phyloP scores from a whole-genome alignment of 1,284 basidiomycete genomes.

The Sphaerobolus stellatus region DNA sequence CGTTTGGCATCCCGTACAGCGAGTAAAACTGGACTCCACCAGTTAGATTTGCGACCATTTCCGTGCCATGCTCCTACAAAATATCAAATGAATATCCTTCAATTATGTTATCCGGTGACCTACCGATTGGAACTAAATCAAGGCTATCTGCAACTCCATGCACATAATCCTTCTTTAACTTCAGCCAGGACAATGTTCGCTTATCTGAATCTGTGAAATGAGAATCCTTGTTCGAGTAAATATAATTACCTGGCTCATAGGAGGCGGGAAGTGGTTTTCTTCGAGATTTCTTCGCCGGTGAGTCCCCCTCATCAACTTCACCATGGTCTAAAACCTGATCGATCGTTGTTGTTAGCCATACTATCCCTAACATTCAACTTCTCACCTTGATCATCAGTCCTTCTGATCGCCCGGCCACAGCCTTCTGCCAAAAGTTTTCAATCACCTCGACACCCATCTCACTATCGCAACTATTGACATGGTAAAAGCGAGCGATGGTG shows the following conservation, averaged over 20 bases:
- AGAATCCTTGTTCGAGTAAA: conserved; percentile 1
- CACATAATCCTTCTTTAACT: conserved; percentile 83
- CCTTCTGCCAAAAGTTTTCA: conserved; percentile 76
- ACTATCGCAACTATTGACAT: conserved; percentile 80
- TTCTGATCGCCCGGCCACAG: conserved; percentile 83
- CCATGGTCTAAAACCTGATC: conserved; percentile 61
- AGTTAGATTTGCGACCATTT: conserved; percentile 86
- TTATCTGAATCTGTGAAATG: conserved; percentile 58
- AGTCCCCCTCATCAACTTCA: conserved; percentile 38
- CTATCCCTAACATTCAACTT: too few species aligned
- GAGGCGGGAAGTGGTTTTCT: conserved; percentile 81
- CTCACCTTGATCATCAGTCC: conserved; percentile 91
- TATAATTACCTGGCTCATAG: conserved; percentile 73
- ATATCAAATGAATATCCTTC: background rate
- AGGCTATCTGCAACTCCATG: conserved; percentile 62
- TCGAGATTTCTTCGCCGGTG: conserved; percentile 38
- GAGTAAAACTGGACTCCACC: conserved; percentile 92
- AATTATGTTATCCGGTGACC: too few species aligned
- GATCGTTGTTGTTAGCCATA: background rate
- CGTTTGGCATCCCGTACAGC: conserved; percentile 74
- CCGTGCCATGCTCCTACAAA: conserved; percentile 89
- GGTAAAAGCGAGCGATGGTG: conserved; percentile 66
- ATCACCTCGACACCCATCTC: conserved; percentile 61
- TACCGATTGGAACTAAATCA: conserved; percentile 37
- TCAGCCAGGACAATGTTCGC: conserved; percentile 76